These are phyloP conservation scores for Vaccinium myrtillus DNA, from an alignment of 148 eudicot species.

Conservation along the genomic window DNA sequence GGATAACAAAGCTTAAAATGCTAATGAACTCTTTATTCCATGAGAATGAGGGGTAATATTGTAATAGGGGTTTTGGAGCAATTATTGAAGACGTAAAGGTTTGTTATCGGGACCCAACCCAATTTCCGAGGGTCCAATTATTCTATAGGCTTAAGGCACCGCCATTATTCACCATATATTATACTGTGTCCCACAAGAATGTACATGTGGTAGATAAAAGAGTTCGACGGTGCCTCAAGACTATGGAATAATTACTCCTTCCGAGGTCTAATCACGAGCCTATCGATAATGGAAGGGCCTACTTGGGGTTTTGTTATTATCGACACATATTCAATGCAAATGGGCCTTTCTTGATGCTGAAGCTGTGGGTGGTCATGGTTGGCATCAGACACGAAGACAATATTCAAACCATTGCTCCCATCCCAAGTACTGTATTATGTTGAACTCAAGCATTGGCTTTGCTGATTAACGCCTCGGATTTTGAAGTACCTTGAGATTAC, in stretches of 20 bases:
- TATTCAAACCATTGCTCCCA: neutral
- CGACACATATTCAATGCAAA: neutral
- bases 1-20: too few relatives aligned
- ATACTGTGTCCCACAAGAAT: too few relatives aligned
- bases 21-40: too few relatives aligned
- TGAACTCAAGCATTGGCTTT: too few relatives aligned
- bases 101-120: neutral
- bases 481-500: too few relatives aligned
- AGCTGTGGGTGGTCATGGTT: conserved; percentile 6
- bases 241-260: neutral
- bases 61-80: neutral
- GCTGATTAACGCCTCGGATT: too few relatives aligned
- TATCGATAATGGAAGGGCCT: neutral
- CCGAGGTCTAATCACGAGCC: neutral
- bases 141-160: too few relatives aligned
- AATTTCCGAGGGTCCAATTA: neutral
- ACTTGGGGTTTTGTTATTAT: neutral
- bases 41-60: too few relatives aligned
- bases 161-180: too few relatives aligned
- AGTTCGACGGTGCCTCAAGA: too few relatives aligned
- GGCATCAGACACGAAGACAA: neutral
- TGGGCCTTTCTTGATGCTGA: neutral
- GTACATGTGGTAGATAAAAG: too few relatives aligned
- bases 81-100: neutral
- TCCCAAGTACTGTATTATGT: too few relatives aligned